Evolutionary conservation across 73 alveolate species (phyloP), one percentile per base, ranked within the genome.

Genomic region (Chromera velia): DNA sequence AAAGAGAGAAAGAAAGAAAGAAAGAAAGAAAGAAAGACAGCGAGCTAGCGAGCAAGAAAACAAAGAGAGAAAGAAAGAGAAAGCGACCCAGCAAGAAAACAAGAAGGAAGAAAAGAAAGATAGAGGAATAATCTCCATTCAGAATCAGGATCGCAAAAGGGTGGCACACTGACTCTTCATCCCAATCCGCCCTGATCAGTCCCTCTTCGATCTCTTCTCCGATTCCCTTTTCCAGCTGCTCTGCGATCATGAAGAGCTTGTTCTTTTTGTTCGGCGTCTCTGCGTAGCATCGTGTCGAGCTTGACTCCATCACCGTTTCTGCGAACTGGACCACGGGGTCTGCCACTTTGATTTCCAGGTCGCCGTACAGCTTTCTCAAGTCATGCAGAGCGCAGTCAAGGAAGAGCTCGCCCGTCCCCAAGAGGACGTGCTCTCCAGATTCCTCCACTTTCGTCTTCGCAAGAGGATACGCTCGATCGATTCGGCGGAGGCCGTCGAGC

Each of bases 381-480:
- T 97, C 99, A 78, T 97, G 97, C 86, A 96, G 83, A 31, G 93
- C 90, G 85, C 97, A 92, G 88, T 97, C 99, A 85, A 97, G 81
- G 89, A 95, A 96, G 71, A 97, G 88, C 82, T 97, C 99, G 0
- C 99, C 99, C 4, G 99, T 95, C 64, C 99, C 99, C 75, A 96
- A 70, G 65, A 97, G 76, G 33, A 96, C 88, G 78, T 97, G 98
- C 90, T 97, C 99, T 24, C 99, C 99, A 70, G 98, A 90, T 88
- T 97, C 99, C 81, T 97, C 99, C 67, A 34, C 84, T 47, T 84
- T 83, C 9, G 95, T 89, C 75, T 85, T 86, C 27, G 93, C 90
- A 26, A 92, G 84, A 0, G 78, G 78, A 45, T 77, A 77, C 9
- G 79, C 80, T 74, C 70, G 69, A 80, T 80, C 86, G 74, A 97